Conservation (phyloP, 2,329 filamentous ascomycete species). For the Colletotrichum cuscutae region DNA sequence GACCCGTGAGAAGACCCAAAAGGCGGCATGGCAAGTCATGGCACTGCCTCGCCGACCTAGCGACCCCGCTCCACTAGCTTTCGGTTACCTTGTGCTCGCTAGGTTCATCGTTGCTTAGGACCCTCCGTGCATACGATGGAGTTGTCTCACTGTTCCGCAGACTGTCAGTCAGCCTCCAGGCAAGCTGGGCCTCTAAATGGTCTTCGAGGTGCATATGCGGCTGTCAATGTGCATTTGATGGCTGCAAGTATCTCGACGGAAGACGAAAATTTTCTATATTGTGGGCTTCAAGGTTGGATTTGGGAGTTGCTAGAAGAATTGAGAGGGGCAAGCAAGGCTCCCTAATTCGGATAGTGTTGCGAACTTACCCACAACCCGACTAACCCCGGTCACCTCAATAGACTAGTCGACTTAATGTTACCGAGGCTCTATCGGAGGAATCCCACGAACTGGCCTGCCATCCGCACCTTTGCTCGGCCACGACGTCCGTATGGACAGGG, state of each 20-base stretch:
- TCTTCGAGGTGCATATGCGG: slow-evolving; percentile 9
- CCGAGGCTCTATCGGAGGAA: slow-evolving; percentile 24
- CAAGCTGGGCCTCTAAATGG: background rate
- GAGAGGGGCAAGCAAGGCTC: slow-evolving; percentile 13
- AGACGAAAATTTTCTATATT: background rate
- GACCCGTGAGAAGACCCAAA: background rate
- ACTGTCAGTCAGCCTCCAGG: background rate
- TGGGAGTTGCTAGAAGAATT: slow-evolving; percentile 1
- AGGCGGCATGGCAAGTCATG: background rate
- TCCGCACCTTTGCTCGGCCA: slow-evolving; percentile 6
- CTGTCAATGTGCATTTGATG: slow-evolving; percentile 16
- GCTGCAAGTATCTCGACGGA: background rate
- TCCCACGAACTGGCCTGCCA: slow-evolving; percentile 16
- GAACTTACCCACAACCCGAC: slow-evolving; percentile 24
- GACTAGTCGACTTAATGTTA: background rate
- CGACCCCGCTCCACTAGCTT: slow-evolving; percentile 23
- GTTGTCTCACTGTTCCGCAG: background rate
- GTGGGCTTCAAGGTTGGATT: slow-evolving; percentile 6
- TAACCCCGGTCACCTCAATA: background rate
- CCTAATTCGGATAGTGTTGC: slow-evolving; percentile 31
- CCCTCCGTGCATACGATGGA: slow-evolving; percentile 10
- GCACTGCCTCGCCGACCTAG: background rate
- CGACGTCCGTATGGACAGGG: background rate
- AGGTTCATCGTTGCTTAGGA: slow-evolving; percentile 17
- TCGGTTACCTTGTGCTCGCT: background rate